These are phyloP conservation scores for Naumovozyma castellii DNA, from an alignment of 805 yeast genomes.

Conservation along the genomic window DNA sequence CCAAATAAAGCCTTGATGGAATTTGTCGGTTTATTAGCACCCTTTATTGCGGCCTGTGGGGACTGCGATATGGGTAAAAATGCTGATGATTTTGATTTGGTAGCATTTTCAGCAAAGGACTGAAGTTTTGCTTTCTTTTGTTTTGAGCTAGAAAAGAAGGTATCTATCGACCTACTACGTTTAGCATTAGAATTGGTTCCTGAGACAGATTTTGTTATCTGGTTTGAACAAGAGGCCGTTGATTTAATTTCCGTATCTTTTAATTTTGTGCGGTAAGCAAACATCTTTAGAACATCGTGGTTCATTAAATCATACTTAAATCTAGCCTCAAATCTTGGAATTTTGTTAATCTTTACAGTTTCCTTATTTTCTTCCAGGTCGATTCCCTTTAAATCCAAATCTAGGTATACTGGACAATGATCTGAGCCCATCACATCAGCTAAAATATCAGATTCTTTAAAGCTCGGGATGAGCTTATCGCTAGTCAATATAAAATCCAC, in stretches of 20 bases:
- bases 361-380: not conserved
- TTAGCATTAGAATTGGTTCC: not conserved
- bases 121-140: not conserved
- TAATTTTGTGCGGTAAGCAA: conserved; percentile 20
- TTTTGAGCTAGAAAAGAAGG: conserved; percentile 3
- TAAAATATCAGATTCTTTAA: conserved; percentile 45
- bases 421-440: conserved; percentile 76
- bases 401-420: conserved; percentile 85
- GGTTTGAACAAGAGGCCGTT: no score
- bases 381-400: conserved; percentile 32
- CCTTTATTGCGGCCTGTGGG: not conserved
- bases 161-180: conserved; percentile 6
- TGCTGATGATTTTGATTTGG: not conserved
- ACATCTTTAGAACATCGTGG: conserved; percentile 31
- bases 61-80: not conserved
- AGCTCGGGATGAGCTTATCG: conserved; percentile 24
- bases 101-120: not conserved
- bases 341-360: not conserved
- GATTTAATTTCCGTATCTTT: no score
- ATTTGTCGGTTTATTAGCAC: not conserved
- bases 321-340: conserved; percentile 46
- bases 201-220: no score
- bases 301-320: conserved; percentile 35
- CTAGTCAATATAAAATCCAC: conserved; percentile 67
- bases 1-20: conserved; percentile 18